Base-by-base conservation (phyloP, 305 asterid species). In the Solanum aculeatissimum region DNA sequence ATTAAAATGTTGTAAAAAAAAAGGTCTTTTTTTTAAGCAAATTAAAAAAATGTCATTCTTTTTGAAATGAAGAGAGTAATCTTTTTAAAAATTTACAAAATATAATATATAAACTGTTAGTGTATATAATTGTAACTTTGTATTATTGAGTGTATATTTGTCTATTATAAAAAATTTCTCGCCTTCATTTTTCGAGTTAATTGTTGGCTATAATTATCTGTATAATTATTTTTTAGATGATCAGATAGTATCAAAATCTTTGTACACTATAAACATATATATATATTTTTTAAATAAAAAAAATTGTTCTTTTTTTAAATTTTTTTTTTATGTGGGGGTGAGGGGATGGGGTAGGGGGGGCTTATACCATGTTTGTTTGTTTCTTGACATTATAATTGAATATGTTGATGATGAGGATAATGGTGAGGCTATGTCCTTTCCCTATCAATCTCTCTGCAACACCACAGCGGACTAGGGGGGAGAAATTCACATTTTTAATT, bases 381-480 rank as follows among this genome's bases (percentile, higher is more conserved):
- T 84, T 86, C 72, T 84, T 84, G 87, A 88, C 86, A 90, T 89
- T 86, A 90, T 88, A 85, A 84, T 86, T 74, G n/a, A 43, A 45
- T 74, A 0, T 45, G 58, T 8, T 74, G 58, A 45, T 74, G 19
- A 43, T 13, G 83, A 87, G 58, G 85, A 88, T 84, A 86, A 58
- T 77, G 87, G 82, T 87, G 89, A 83, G 93, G 80, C 86, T 89
- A 86, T 86, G 88, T 80, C 69, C 89, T 87, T 89, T 88, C 89
- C 72, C 45, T 72, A 12, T 40, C 85, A 79, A 68, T 80, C 88
- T 80, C 87, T 75, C 88, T 85, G 90, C 86, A 71, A 42, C 88
- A 78, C 84, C 89, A 85, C 89, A 83, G 89, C 95, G 91, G 90
- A 89, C 87, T 77, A 89, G 86, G 90, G 89, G 92, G 92, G 89